Evolutionary conservation across 2,329 filamentous ascomycete genomes (phyloP).

Genomic region (Phaeosphaeriaceae sp.): DNA sequence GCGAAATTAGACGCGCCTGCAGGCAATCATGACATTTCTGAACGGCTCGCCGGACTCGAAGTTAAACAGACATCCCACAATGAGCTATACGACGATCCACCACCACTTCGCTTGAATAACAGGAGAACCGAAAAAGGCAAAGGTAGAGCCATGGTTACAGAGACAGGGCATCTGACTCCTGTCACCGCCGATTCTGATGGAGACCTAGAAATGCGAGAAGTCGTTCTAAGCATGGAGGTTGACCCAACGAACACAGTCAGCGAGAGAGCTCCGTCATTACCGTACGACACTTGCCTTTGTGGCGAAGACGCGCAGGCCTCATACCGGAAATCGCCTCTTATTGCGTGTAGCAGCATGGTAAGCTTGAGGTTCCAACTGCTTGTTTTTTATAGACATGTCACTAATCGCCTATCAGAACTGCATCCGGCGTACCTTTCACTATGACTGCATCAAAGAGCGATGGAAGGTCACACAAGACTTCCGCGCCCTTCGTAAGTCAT

Average conservation of each 20-base stretch:
- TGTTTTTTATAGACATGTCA: too few relatives aligned
- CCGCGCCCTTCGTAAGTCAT: neutral
- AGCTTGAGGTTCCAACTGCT: constrained; percentile 5
- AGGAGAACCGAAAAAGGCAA: constrained; percentile 8
- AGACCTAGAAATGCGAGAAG: constrained; percentile 21
- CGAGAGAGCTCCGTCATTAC: constrained; percentile 5
- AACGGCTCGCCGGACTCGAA: constrained; percentile 7
- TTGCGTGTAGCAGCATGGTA: constrained; percentile 28
- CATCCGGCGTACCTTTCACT: constrained; percentile 28
- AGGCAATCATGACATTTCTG: constrained; percentile 8
- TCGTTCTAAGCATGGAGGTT: neutral
- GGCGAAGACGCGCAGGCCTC: constrained; percentile 21
- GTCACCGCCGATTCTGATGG: constrained; percentile 22
- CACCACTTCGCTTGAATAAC: neutral
- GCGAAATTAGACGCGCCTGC: neutral
- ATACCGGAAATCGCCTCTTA: constrained; percentile 3
- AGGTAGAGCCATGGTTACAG: constrained; percentile 13
- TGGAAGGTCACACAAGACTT: constrained; percentile 3
- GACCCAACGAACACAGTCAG: neutral
- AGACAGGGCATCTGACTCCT: constrained; percentile 19
- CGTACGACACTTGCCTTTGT: constrained; percentile 28
- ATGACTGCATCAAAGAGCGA: constrained; percentile 21
- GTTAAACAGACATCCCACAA: constrained; percentile 2
- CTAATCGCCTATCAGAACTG: constrained; percentile 23
- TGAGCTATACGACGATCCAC: constrained; percentile 2